A percentile compares a stretch with the other conserved stretches of the same genome.
Evolutionary conservation across 176 grass and related monocot species (phyloP).

Genomic region (Lolium perenne): DNA sequence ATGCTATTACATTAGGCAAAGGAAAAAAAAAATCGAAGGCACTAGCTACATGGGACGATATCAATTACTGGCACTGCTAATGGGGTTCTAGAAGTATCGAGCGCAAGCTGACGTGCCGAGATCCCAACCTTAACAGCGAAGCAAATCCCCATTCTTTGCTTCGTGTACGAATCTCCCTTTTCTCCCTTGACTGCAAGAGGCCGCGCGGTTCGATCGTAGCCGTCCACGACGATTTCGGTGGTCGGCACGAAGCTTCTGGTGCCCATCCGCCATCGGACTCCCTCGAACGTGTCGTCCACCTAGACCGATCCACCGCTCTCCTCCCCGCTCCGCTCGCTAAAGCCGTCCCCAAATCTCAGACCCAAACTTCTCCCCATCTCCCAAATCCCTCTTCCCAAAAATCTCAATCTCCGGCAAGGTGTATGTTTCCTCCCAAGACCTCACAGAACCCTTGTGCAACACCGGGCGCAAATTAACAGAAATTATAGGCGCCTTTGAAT

Average conservation of each 20-base stretch:
- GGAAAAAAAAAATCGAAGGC: no score
- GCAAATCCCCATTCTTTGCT: conserved; percentile 8
- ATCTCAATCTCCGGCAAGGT: background rate
- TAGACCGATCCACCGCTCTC: no score
- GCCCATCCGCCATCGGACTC: conserved; percentile 35
- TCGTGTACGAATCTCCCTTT: background rate
- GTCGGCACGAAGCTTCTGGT: conserved; percentile 26
- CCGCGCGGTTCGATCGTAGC: background rate
- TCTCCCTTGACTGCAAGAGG: background rate
- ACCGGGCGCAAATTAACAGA: conserved; percentile 1
- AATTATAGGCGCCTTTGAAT: conserved; percentile 4
- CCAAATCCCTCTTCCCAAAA: no score
- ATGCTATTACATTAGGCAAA: no score
- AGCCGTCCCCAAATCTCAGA: no score
- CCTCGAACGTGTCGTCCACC: conserved; percentile 53
- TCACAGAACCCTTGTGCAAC: background rate
- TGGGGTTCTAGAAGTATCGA: background rate
- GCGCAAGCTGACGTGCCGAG: background rate
- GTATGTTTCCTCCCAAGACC: conserved; percentile 17
- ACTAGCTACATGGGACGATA: no score
- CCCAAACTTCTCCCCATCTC: no score
- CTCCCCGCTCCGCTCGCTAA: no score
- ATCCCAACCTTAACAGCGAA: conserved; percentile 47
- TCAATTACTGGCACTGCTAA: no score
- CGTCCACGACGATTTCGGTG: conserved; percentile 38